Conservation (phyloP, 352 stramenopile species). For the Phytopythium aichiense region DNA sequence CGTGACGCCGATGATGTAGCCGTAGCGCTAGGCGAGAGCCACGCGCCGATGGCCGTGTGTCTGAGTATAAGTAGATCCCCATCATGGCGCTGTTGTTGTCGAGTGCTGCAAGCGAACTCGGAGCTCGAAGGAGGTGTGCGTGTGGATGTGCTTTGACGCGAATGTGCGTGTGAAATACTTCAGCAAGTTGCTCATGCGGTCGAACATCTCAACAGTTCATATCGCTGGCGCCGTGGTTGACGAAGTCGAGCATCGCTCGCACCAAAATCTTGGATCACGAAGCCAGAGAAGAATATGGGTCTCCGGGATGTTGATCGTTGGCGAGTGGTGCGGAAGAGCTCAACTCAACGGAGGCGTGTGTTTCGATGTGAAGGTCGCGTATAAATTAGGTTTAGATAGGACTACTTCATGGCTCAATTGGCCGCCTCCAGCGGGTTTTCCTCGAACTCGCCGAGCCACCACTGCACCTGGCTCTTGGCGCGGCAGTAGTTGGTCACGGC, state of each 20-base stretch:
- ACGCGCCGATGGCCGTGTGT: neutral
- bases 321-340: no score
- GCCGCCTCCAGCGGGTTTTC: conserved; percentile 31
- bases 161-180: neutral
- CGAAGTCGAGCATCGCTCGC: no score
- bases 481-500: conserved; percentile 61
- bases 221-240: no score
- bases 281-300: no score
- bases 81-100: neutral
- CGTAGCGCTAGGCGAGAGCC: neutral
- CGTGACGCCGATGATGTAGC: neutral
- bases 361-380: no score
- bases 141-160: no score
- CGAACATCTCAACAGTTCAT: no score
- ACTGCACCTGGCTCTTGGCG: conserved; percentile 51
- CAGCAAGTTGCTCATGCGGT: no score
- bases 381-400: conserved; percentile 2
- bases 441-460: conserved; percentile 69
- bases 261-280: no score
- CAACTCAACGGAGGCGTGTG: no score
- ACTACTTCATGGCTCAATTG: neutral
- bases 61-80: conserved; percentile 3
- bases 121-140: neutral
- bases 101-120: neutral
- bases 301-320: no score